Evolutionary conservation across 2,329 filamentous ascomycete species (phyloP).

Genomic region (Botrytis cinerea): DNA sequence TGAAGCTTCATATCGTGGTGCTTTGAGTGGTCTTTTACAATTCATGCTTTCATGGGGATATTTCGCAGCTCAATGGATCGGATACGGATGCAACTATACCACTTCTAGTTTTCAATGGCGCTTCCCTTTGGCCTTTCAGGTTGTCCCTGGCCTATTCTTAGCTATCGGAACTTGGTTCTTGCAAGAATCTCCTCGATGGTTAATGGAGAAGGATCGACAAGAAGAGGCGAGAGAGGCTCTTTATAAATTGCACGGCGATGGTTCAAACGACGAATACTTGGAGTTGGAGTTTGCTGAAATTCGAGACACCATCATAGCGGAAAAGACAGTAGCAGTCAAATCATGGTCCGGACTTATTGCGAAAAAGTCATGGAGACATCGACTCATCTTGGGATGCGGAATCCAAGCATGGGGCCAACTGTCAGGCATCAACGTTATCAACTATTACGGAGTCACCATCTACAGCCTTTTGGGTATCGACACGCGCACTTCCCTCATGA

Average conservation of each 20-base stretch:
- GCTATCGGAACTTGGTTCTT: conserved; percentile 31
- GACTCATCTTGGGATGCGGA: background rate
- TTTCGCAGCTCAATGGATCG: conserved; percentile 68
- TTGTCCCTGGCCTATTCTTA: conserved; percentile 59
- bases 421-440: conserved; percentile 30
- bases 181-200: conserved; percentile 47
- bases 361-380: conserved; percentile 1
- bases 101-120: conserved; percentile 73
- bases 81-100: conserved; percentile 64
- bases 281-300: conserved; percentile 52
- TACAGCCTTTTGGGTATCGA: conserved; percentile 59
- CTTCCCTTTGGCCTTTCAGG: conserved; percentile 74
- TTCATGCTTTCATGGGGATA: conserved; percentile 77
- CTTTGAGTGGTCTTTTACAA: conserved; percentile 76
- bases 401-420: background rate
- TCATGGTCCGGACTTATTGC: background rate
- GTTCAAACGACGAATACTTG: conserved; percentile 45
- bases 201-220: conserved; percentile 58
- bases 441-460: conserved; percentile 48
- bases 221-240: conserved; percentile 58
- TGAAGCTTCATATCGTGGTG: conserved; percentile 67
- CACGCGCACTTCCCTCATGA: conserved; percentile 50
- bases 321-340: conserved; percentile 44
- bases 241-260: conserved; percentile 55
- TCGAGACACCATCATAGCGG: conserved; percentile 56